Base-by-base conservation (phyloP, 192 early-diverging fungal genomes). In the Backusella westeae region DNA sequence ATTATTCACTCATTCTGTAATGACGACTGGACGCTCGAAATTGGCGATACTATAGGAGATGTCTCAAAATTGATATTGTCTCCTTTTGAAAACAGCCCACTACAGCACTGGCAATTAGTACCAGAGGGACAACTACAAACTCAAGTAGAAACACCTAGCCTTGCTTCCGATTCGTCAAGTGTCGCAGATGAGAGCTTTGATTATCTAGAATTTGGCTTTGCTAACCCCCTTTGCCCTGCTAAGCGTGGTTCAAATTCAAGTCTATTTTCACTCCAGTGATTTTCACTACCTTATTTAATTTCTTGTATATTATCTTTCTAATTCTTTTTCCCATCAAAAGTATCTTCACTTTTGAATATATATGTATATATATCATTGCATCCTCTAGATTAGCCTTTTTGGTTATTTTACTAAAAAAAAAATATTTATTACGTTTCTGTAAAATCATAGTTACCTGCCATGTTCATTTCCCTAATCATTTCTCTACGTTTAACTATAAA, bases 21-120 rank as follows among this genome's bases (percentile, higher is more conserved):
- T 41, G 71, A 73, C 9, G 81, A 79, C 34, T 82, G 81, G 81
- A 78, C 79, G 10, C 69, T 82, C 0, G 71, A 82, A 29, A 76
- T 79, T 26, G 38, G 72, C 14, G 77, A 78, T 8, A 71, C 63
- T 4, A 68, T 53, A 21, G 53, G 52, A 23, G 75, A 78, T 38
- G 52, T 63, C 38, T 59, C 77, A 77, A 26, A 73, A 74, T n/a
- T 76, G 73, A 36, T 34, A 65, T 19, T 77, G 76, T 72, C 52
- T 38, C 41, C 67, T 77, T 26, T 29, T 65, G 49, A 42, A 65
- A 34, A 52, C 17, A 49, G 36, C 34, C n/a, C 32, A 15, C 29
- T 35, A 10, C n/a, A 39, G 23, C 26, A 3, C 10, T 56, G 23
- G 15, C 17, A 56, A 8, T 75, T 75, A 21, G n/a, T 68, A 29